phyloP scores from a whole-genome alignment of 2,329 filamentous ascomycete species.

The Talaromyces sp. region DNA sequence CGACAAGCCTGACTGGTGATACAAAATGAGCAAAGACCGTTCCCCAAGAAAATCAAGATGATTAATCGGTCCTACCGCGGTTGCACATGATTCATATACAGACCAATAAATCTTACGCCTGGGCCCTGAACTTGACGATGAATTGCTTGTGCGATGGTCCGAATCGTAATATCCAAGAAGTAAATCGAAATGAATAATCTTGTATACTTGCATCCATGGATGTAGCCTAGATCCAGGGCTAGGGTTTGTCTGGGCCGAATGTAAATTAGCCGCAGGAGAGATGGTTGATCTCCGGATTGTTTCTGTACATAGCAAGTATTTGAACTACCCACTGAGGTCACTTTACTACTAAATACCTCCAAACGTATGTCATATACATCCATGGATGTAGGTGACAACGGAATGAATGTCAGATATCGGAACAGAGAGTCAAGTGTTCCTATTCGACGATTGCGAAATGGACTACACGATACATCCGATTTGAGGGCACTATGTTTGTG shows the following conservation, averaged over 20 bases:
- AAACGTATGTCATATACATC: not conserved
- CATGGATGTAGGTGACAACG: not conserved
- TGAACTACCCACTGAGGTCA: not conserved
- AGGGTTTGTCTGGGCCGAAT: not conserved
- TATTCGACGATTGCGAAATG: not conserved
- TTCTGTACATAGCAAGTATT: not conserved
- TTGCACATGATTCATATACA: conserved; percentile 2
- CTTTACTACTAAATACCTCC: not conserved
- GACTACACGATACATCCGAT: not conserved
- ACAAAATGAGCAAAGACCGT: conserved; percentile 2
- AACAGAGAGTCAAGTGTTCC: not conserved
- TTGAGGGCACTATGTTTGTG: not conserved
- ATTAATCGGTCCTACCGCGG: conserved; percentile 8
- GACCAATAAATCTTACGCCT: not conserved
- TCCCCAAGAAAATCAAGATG: not conserved
- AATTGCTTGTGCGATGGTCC: not conserved
- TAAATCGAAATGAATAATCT: not conserved
- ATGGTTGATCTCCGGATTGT: not conserved
- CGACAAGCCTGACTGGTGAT: not conserved
- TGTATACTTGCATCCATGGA: no score
- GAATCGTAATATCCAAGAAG: not conserved
- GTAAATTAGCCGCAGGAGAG: not conserved
- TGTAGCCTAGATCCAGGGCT: not conserved
- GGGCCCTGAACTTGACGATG: not conserved
- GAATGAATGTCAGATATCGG: not conserved